Evolutionary conservation across 2,329 filamentous ascomycete genomes (phyloP).

Genomic region (Trichophyton benhamiae): DNA sequence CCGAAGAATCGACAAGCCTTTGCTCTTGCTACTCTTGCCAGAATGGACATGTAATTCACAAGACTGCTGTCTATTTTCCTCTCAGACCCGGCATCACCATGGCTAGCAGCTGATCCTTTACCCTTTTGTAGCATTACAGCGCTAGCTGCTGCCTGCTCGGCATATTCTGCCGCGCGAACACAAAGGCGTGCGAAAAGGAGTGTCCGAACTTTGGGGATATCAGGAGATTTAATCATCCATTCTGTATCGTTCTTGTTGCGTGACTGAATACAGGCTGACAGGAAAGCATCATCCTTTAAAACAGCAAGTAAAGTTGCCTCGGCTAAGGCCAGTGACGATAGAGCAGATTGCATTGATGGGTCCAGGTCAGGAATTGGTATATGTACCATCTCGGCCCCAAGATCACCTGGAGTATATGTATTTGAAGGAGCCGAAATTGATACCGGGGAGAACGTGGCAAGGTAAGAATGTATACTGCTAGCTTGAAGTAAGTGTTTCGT

Average conservation of each 20-base stretch:
- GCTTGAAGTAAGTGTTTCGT: constrained; percentile 69
- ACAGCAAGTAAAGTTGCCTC: constrained; percentile 86
- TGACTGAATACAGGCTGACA: constrained; percentile 65
- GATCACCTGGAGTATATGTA: constrained; percentile 1
- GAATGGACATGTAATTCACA: constrained; percentile 60
- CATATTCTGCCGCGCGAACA: constrained; percentile 78
- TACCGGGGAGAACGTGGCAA: constrained; percentile 41
- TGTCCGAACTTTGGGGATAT: constrained; percentile 77
- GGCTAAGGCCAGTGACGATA: constrained; percentile 54
- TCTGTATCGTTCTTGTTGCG: constrained; percentile 75
- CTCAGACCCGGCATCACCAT: constrained; percentile 6
- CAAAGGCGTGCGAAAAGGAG: constrained; percentile 80
- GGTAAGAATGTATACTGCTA: constrained; percentile 62
- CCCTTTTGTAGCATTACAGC: constrained; percentile 29
- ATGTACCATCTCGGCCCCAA: constrained; percentile 8
- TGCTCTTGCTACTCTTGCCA: constrained; percentile 62
- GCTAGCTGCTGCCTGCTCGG: constrained; percentile 53
- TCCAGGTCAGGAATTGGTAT: constrained; percentile 35
- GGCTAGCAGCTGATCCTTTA: constrained; percentile 10
- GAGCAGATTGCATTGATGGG: constrained; percentile 29
- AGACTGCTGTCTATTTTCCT: constrained; percentile 53
- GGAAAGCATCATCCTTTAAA: constrained; percentile 88
- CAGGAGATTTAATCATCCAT: constrained; percentile 90
- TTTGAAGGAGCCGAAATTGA: constrained; percentile 40
- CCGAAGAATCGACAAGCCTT: constrained; percentile 84